Evolutionary conservation across 2,329 filamentous ascomycete species (phyloP).

Genomic region (Fusarium dimerum): DNA sequence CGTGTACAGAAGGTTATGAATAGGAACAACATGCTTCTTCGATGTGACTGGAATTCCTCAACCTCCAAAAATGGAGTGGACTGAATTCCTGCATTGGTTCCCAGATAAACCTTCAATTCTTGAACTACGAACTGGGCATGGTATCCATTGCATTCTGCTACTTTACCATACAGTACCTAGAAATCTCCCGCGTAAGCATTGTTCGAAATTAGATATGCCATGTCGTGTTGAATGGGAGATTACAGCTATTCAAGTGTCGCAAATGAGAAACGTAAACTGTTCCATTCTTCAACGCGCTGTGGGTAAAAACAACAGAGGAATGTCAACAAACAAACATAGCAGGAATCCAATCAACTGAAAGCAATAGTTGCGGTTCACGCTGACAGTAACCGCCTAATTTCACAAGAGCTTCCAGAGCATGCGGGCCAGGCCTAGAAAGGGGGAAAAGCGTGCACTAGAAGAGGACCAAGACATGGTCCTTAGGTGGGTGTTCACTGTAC

Average conservation of each 20-base stretch:
- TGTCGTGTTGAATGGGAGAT: conserved; percentile 16
- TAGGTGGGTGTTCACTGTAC: conserved; percentile 8
- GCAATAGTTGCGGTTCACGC: conserved; percentile 11
- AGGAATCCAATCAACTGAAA: conserved; percentile 23
- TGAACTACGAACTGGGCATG: too few relatives aligned
- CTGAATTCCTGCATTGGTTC: background rate
- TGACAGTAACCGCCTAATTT: conserved; percentile 24
- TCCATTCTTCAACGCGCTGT: conserved; percentile 17
- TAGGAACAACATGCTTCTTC: too few relatives aligned
- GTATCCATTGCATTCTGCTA: background rate
- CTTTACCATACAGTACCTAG: conserved; percentile 15
- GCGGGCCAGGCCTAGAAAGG: conserved; percentile 20
- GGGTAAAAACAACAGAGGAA: conserved; percentile 31
- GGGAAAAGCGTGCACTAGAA: conserved; percentile 1
- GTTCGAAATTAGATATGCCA: conserved; percentile 15
- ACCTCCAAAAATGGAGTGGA: too few relatives aligned
- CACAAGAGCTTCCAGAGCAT: conserved; percentile 14
- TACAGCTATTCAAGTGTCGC: conserved; percentile 20
- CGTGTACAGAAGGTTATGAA: too few relatives aligned
- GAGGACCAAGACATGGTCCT: too few relatives aligned
- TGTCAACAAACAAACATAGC: conserved; percentile 28
- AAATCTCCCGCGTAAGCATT: conserved; percentile 4
- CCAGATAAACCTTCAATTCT: background rate
- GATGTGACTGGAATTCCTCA: too few relatives aligned
- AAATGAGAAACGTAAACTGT: conserved; percentile 25